These are phyloP conservation scores for Carex arenaria DNA, from an alignment of 202 grass and related monocot genomes.

Conservation along the genomic window DNA sequence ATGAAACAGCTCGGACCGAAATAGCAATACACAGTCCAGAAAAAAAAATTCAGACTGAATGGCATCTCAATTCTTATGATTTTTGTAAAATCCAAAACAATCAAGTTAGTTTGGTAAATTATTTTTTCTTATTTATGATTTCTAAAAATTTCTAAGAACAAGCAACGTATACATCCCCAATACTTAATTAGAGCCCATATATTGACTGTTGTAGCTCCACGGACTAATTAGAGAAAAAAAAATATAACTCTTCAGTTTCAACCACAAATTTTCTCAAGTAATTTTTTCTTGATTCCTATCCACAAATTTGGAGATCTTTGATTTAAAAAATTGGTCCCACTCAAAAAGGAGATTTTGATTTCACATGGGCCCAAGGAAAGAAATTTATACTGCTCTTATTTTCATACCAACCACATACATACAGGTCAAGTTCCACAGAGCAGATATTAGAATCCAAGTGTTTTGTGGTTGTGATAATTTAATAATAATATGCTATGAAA, in stretches of 20 bases:
- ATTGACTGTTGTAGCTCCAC: background rate
- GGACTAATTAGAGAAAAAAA: background rate
- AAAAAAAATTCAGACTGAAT: no score
- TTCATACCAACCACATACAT: slow-evolving; percentile 21
- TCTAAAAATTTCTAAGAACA: background rate
- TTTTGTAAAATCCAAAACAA: no score
- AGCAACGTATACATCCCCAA: background rate
- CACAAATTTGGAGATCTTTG: slow-evolving; percentile 18
- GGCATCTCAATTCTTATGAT: no score
- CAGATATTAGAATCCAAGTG: slow-evolving; percentile 15
- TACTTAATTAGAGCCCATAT: background rate
- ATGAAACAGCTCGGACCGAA: no score
- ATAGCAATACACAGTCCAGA: no score
- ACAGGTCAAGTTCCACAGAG: background rate
- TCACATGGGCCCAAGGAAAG: slow-evolving; percentile 14
- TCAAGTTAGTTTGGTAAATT: no score
- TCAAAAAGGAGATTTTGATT: background rate
- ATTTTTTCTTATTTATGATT: no score
- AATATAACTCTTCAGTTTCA: background rate
- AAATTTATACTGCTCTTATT: slow-evolving; percentile 5
- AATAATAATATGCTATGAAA: background rate
- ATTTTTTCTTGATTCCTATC: background rate
- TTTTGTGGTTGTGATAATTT: slow-evolving; percentile 26
- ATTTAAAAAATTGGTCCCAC: background rate
- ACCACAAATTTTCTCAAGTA: background rate